Conservation (phyloP, 2,329 filamentous ascomycete species). For the Claviceps cyperi region DNA sequence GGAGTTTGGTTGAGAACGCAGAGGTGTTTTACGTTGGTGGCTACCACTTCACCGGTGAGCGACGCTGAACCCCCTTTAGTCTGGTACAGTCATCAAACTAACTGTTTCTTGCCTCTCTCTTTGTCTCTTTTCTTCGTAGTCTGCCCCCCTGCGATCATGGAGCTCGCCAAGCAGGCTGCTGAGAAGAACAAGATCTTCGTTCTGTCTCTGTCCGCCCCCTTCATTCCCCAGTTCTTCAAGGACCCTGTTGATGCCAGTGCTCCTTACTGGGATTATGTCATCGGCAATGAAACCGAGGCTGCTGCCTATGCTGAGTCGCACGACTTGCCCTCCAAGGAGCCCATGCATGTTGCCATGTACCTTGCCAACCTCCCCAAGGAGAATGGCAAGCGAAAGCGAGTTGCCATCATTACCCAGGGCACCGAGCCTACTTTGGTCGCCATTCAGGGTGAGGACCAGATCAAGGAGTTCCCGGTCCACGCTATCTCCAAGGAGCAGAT, state of each 20-base stretch:
- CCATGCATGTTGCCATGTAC: slow-evolving; percentile 71
- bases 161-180: slow-evolving; percentile 81
- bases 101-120: not conserved
- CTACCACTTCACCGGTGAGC: slow-evolving; percentile 71
- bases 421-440: slow-evolving; percentile 82
- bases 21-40: slow-evolving; percentile 87
- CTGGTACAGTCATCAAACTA: not conserved
- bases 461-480: slow-evolving; percentile 71
- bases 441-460: slow-evolving; percentile 51
- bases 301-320: slow-evolving; percentile 76
- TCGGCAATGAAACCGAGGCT: slow-evolving; percentile 95
- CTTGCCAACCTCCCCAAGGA: slow-evolving; percentile 85
- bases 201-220: slow-evolving; percentile 85
- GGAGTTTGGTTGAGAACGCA: slow-evolving; percentile 79
- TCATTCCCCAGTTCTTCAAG: slow-evolving; percentile 97
- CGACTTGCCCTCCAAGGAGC: slow-evolving; percentile 56
- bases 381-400: slow-evolving; percentile 69
- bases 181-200: slow-evolving; percentile 81
- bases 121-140: slow-evolving; percentile 31
- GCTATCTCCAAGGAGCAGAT: slow-evolving; percentile 65
- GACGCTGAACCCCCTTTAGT: not conserved
- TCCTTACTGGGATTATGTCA: slow-evolving; percentile 88
- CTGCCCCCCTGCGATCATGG: slow-evolving; percentile 78
- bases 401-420: slow-evolving; percentile 89
- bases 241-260: slow-evolving; percentile 74